A percentile compares a stretch with the other conserved stretches of the same genome.
Evolutionary conservation across 2,329 filamentous ascomycete genomes (phyloP).

Genomic region (Cladosporium sp.): DNA sequence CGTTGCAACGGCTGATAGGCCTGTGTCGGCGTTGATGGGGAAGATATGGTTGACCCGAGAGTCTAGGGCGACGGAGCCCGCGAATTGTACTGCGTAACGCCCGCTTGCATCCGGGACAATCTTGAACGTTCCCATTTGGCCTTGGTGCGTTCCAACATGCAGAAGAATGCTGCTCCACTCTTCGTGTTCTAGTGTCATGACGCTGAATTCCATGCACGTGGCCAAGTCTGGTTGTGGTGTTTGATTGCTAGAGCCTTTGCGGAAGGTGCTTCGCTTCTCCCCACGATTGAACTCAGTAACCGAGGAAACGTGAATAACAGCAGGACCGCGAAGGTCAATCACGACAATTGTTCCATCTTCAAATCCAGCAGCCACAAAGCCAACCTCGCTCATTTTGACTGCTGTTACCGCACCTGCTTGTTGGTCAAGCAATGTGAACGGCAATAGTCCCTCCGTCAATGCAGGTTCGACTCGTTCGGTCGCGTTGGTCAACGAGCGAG

Average conservation of each 20-base stretch:
- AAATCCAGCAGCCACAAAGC: conserved; percentile 84
- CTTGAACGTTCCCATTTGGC: conserved; percentile 85
- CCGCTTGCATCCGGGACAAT: conserved; percentile 68
- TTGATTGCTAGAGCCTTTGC: conserved; percentile 48
- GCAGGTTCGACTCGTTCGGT: conserved; percentile 65
- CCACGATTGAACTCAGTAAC: conserved; percentile 69
- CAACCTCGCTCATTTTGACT: conserved; percentile 81
- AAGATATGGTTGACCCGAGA: conserved; percentile 69
- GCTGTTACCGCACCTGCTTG: conserved; percentile 76
- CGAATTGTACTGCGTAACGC: conserved; percentile 68
- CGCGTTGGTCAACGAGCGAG: conserved; percentile 65
- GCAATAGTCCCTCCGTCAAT: conserved; percentile 76
- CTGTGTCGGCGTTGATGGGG: conserved; percentile 75
- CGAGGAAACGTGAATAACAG: conserved; percentile 72
- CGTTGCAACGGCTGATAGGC: conserved; percentile 70
- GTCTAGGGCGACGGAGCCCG: conserved; percentile 63
- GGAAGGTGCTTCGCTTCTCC: conserved; percentile 73
- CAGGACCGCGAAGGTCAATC: conserved; percentile 82
- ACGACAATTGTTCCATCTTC: conserved; percentile 76
- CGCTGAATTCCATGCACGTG: conserved; percentile 81
- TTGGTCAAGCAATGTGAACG: conserved; percentile 76
- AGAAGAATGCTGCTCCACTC: conserved; percentile 90
- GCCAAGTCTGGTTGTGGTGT: conserved; percentile 62
- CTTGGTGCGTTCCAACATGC: conserved; percentile 82
- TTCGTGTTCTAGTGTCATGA: conserved; percentile 90